Evolutionary conservation across 2,329 filamentous ascomycete species (phyloP).

Genomic region (Sporothrix protearum): DNA sequence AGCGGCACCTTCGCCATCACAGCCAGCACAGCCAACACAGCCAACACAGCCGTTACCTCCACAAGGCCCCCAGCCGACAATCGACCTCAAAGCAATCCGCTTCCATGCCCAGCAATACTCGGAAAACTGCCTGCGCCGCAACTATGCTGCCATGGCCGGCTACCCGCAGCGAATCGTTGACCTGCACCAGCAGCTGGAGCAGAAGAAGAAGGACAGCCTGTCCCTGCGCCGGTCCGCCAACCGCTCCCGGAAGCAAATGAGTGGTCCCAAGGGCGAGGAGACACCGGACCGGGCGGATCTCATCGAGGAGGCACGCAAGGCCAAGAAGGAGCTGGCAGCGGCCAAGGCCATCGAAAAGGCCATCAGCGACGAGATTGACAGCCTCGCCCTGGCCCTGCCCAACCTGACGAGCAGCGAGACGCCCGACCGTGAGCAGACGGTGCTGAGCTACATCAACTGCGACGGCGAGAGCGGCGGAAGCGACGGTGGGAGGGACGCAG

Average conservation of each 20-base stretch:
- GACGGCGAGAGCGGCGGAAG: slow-evolving; percentile 45
- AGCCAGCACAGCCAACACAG: not conserved
- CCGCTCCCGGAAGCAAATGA: slow-evolving; percentile 48
- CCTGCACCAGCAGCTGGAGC: slow-evolving; percentile 56
- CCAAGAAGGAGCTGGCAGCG: slow-evolving; percentile 60
- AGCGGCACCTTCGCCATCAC: too few relatives aligned
- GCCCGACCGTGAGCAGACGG: slow-evolving; percentile 63
- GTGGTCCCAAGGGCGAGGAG: slow-evolving; percentile 31
- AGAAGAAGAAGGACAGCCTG: slow-evolving; percentile 58
- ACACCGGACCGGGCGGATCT: slow-evolving; percentile 39
- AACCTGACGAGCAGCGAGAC: slow-evolving; percentile 79
- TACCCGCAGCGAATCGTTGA: slow-evolving; percentile 55
- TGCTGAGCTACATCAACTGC: slow-evolving; percentile 77
- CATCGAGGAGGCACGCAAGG: slow-evolving; percentile 58
- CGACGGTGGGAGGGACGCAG: slow-evolving; percentile 12
- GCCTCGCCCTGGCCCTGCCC: slow-evolving; percentile 72
- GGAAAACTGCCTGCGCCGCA: slow-evolving; percentile 78
- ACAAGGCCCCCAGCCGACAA: slow-evolving; percentile 70
- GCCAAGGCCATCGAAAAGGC: slow-evolving; percentile 61
- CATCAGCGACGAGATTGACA: slow-evolving; percentile 63
- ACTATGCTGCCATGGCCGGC: slow-evolving; percentile 61
- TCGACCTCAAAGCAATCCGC: slow-evolving; percentile 88
- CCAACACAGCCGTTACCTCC: slow-evolving; percentile 33
- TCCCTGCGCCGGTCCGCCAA: slow-evolving; percentile 65
- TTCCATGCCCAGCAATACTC: slow-evolving; percentile 76